Conservation (phyloP, 257 asterid species). For the Solanum piurae region DNA sequence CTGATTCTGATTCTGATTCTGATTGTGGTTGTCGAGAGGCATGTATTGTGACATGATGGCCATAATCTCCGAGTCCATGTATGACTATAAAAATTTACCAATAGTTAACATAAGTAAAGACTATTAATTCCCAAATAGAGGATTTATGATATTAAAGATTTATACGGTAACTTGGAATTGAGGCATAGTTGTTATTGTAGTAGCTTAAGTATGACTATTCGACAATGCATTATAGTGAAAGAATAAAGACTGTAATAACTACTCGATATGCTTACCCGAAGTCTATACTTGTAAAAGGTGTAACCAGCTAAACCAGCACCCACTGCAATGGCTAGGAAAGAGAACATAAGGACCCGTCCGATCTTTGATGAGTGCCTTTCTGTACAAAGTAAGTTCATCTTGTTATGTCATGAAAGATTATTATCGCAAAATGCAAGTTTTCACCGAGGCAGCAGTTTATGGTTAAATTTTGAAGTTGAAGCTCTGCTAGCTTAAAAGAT, state of each 20-base stretch:
- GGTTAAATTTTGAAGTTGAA: background rate
- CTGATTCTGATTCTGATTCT: constrained; percentile 23
- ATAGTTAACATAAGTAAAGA: constrained; percentile 5
- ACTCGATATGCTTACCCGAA: constrained; percentile 39
- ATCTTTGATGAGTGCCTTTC: constrained; percentile 54
- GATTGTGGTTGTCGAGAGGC: constrained; percentile 78
- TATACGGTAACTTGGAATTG: background rate
- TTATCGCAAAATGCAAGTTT: background rate
- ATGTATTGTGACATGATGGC: constrained; percentile 96
- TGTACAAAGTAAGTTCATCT: constrained; percentile 15
- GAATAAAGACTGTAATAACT: background rate
- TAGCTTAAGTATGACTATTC: background rate
- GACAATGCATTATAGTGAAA: background rate
- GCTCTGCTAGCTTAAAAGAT: background rate
- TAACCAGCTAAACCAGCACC: constrained; percentile 58
- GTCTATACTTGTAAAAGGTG: constrained; percentile 85
- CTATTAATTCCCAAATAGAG: background rate
- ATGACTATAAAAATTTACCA: constrained; percentile 36
- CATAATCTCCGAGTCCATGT: constrained; percentile 97
- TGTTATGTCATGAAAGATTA: background rate
- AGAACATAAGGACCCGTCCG: constrained; percentile 36
- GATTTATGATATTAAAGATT: background rate
- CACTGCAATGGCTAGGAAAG: constrained; percentile 44
- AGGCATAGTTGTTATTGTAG: background rate
- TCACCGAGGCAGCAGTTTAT: background rate